A percentile compares a stretch with the other conserved stretches of the same genome.
phyloP scores from a whole-genome alignment of 805 yeast genomes.

The Schizosaccharomyces japonicus region DNA sequence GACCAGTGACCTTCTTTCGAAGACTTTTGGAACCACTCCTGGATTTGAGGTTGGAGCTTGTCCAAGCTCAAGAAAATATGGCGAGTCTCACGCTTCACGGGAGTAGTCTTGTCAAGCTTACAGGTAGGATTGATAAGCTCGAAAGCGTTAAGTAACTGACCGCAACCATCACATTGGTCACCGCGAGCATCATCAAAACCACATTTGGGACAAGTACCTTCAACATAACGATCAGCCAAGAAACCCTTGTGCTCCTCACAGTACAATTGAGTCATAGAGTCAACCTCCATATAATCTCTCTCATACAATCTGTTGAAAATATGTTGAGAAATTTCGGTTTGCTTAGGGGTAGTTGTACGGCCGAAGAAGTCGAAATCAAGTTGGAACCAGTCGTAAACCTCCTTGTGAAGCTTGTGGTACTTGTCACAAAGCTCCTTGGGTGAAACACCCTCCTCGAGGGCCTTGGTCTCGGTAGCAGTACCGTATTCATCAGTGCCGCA shows the following conservation, averaged over 20 bases:
- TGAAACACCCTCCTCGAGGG: constrained; percentile 72
- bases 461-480: constrained; percentile 97
- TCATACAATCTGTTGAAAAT: constrained; percentile 54
- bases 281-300: constrained; percentile 68
- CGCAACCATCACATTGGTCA: constrained; percentile 97
- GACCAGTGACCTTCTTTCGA: constrained; percentile 71
- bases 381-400: constrained; percentile 90
- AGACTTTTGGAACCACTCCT: constrained; percentile 46
- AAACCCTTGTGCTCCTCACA: constrained; percentile 78
- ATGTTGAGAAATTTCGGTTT: constrained; percentile 87
- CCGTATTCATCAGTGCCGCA: constrained; percentile 99
- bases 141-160: constrained; percentile 65
- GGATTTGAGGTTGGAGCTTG: constrained; percentile 54
- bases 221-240: constrained; percentile 89
- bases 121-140: constrained; percentile 89
- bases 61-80: constrained; percentile 69
- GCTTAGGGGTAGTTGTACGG: constrained; percentile 76
- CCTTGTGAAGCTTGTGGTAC: constrained; percentile 63
- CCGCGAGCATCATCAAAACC: constrained; percentile 93
- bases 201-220: constrained; percentile 93
- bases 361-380: constrained; percentile 89
- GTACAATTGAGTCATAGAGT: constrained; percentile 67
- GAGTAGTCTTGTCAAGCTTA: constrained; percentile 67
- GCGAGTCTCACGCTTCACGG: constrained; percentile 56
- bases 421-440: constrained; percentile 81